Percentiles rank a stretch among this genome's conserved stretches.
Evolutionary conservation across 306 rosid species (phyloP).

Genomic region (Quercus agrifolia): DNA sequence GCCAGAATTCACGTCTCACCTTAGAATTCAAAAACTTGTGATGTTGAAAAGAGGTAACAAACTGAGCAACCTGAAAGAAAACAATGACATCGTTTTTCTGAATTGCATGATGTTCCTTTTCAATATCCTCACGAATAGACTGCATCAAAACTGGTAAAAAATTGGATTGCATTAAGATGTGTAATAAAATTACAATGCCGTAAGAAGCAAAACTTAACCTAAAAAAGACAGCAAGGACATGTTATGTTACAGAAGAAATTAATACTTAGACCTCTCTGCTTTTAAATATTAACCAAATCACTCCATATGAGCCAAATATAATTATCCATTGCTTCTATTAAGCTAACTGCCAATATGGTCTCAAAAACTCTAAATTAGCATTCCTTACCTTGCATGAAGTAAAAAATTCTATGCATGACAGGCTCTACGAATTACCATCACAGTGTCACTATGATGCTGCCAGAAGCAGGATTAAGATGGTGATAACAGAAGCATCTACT

Average conservation of each 20-base stretch:
- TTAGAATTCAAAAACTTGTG: slow-evolving; percentile 56
- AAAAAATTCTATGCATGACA: neutral
- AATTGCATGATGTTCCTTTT: slow-evolving; percentile 72
- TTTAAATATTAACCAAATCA: neutral
- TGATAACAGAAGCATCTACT: neutral
- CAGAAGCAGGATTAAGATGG: neutral
- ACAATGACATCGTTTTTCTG: slow-evolving; percentile 60
- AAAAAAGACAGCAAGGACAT: neutral
- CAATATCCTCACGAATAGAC: slow-evolving; percentile 71
- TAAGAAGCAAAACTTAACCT: neutral
- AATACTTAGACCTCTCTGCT: neutral
- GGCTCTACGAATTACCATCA: neutral
- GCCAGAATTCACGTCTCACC: slow-evolving; percentile 55
- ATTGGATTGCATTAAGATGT: slow-evolving; percentile 19
- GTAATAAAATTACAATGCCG: slow-evolving; percentile 16
- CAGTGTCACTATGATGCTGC: neutral
- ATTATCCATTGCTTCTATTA: neutral
- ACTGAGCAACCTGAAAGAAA: slow-evolving; percentile 88
- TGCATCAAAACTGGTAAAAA: slow-evolving; percentile 71
- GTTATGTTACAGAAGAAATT: neutral
- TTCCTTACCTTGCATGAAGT: neutral
- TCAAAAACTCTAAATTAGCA: neutral
- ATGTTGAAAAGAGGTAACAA: slow-evolving; percentile 81
- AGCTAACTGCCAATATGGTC: neutral
- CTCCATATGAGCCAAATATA: neutral